These are phyloP conservation scores for Spinacia oleracea DNA, from an alignment of 179 eudicot species.

Conservation along the genomic window DNA sequence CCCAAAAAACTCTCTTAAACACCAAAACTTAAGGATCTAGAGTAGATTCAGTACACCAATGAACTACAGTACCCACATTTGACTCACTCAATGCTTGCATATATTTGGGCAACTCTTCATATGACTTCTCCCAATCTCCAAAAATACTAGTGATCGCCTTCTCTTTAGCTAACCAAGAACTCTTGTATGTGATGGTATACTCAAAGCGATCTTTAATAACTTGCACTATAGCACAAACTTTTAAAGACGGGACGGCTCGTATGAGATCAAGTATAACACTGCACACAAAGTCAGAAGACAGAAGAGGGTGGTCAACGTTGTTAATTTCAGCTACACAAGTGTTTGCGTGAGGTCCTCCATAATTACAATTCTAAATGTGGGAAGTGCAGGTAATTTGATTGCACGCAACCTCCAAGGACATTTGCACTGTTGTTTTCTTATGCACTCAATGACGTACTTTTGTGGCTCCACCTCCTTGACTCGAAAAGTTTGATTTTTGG, in stretches of 20 bases:
- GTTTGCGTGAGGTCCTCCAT: neutral
- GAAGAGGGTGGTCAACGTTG: neutral
- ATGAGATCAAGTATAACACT: neutral
- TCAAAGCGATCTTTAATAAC: neutral
- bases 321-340: neutral
- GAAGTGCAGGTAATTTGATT: neutral
- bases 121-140: neutral
- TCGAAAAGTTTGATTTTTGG: conserved; percentile 4
- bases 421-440: neutral
- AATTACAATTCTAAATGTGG: neutral
- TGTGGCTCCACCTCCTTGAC: neutral
- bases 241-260: neutral
- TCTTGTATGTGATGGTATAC: neutral
- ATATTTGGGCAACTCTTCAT: neutral
- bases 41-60: no score
- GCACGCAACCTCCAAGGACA: neutral
- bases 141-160: neutral
- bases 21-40: no score
- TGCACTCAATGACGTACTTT: neutral
- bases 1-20: no score
- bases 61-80: no score
- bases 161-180: neutral
- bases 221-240: neutral
- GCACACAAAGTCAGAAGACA: neutral
- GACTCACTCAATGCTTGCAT: neutral